Evolutionary conservation across 2,329 filamentous ascomycete genomes (phyloP), one percentile per base, ranked within the genome.

Genomic region (Polytolypa hystricis): DNA sequence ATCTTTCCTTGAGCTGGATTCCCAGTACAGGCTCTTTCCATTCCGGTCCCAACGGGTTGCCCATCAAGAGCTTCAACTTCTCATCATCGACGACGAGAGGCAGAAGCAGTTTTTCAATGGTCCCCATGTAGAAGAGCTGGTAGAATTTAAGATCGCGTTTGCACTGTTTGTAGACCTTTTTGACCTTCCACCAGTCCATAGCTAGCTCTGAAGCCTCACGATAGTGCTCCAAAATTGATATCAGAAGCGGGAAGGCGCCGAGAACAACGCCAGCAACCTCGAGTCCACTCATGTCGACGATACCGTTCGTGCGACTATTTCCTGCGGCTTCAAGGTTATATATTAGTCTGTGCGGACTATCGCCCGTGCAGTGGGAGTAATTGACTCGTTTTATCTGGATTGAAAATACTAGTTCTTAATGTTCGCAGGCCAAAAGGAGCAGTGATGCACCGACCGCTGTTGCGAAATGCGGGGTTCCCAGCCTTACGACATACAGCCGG

Each of bases 261-360:
- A 33, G 14, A 15, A 33, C 2, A 33, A 33, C 18, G 18, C 31
- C 31, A 18, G 31, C 31, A 3, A 33, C 18, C 21, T 33, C 31
- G 2, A 33, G 2, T 2, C 31, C 18, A 20, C 31, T 33, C 18
- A 33, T 33, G 28, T 30, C 28, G 7, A 14, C 9, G 8, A 8
- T 30, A 30, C 29, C 2, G 16, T 30, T 10, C 11, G 2, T 30
- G 29, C n/a, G n/a, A n/a, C n/a, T n/a, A n/a, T n/a, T n/a, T n/a
- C n/a, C n/a, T n/a, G n/a, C n/a, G n/a, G n/a, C n/a, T n/a, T n/a
- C n/a, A n/a, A n/a, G n/a, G n/a, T n/a, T n/a, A n/a, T n/a, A n/a
- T n/a, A n/a, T n/a, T n/a, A n/a, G n/a, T n/a, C n/a, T n/a, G n/a
- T n/a, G n/a, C n/a, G n/a, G 9, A 30, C 2, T 30, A 9, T 15